phyloP scores from a whole-genome alignment of 2,329 filamentous ascomycete species.

The Nothomitra cinnamomea region DNA sequence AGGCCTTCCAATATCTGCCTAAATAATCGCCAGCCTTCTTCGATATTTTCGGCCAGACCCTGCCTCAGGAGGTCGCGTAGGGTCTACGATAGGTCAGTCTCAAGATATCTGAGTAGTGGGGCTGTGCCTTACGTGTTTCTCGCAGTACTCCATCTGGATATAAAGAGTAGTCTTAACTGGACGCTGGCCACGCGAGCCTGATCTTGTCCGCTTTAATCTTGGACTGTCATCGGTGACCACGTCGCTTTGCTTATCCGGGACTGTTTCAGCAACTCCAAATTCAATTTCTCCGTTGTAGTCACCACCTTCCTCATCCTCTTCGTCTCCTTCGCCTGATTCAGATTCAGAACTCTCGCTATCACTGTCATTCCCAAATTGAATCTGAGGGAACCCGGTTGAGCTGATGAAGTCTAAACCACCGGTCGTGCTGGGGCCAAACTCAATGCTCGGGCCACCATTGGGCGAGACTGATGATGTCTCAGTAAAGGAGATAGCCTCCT shows the following conservation, averaged over 20 bases:
- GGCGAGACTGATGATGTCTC: neutral
- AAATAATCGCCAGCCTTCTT: constrained; percentile 80
- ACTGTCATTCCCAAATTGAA: constrained; percentile 57
- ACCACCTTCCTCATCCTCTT: neutral
- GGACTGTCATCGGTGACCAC: constrained; percentile 16
- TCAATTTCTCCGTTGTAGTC: neutral
- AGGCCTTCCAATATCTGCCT: constrained; percentile 82
- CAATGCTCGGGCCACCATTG: constrained; percentile 20
- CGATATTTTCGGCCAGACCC: constrained; percentile 52
- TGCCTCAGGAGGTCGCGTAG: constrained; percentile 73
- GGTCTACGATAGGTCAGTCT: constrained; percentile 32
- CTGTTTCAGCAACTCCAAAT: neutral
- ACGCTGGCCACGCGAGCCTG: constrained; percentile 32
- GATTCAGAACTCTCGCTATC: constrained; percentile 20
- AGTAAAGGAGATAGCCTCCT: constrained; percentile 20
- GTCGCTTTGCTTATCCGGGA: neutral
- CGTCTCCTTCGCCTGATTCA: constrained; percentile 9
- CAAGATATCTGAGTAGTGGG: neutral
- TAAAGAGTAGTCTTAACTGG: constrained; percentile 57
- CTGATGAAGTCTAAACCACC: constrained; percentile 87
- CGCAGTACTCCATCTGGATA: constrained; percentile 98
- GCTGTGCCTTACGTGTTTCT: constrained; percentile 48
- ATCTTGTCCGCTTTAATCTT: constrained; percentile 25
- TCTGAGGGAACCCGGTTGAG: constrained; percentile 57
- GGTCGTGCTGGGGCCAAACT: constrained; percentile 50